Percentiles rank a stretch among this genome's conserved stretches.
Evolutionary conservation across 2,329 filamentous ascomycete species (phyloP).

Genomic region (Cryoendolithus antarcticus): DNA sequence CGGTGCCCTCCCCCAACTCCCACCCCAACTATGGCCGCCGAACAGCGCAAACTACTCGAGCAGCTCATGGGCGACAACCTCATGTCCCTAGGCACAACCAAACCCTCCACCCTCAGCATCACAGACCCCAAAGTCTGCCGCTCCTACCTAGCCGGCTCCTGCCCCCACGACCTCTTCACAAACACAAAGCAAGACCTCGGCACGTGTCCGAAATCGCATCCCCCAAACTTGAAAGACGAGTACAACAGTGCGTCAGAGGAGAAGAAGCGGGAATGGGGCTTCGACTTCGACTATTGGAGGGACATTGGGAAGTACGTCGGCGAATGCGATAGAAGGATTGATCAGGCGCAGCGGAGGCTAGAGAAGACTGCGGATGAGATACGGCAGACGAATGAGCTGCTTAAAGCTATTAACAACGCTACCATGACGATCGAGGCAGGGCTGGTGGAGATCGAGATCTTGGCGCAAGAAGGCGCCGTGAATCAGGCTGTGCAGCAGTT

Average conservation of each 20-base stretch:
- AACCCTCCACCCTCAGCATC: slow-evolving; percentile 71
- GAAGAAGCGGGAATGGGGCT: slow-evolving; percentile 68
- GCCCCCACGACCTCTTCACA: slow-evolving; percentile 97
- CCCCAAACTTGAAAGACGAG: slow-evolving; percentile 75
- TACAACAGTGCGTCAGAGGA: slow-evolving; percentile 63
- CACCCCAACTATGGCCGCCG: slow-evolving; percentile 61
- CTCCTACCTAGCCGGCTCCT: slow-evolving; percentile 85
- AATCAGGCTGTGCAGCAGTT: slow-evolving; percentile 75
- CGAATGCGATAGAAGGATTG: slow-evolving; percentile 89
- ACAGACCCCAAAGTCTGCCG: slow-evolving; percentile 90
- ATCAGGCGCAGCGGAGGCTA: slow-evolving; percentile 72
- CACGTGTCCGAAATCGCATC: slow-evolving; percentile 76
- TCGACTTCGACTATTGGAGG: slow-evolving; percentile 92
- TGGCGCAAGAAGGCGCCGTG: slow-evolving; percentile 72
- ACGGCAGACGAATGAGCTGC: slow-evolving; percentile 76
- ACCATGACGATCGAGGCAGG: slow-evolving; percentile 66
- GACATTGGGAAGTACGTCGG: slow-evolving; percentile 96
- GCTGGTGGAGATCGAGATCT: slow-evolving; percentile 71
- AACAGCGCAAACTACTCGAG: slow-evolving; percentile 97
- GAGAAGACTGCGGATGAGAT: slow-evolving; percentile 99
- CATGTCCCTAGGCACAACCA: slow-evolving; percentile 63
- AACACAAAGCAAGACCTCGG: slow-evolving; percentile 98
- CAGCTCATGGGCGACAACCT: slow-evolving; percentile 69
- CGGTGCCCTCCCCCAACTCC: background rate
- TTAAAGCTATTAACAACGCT: slow-evolving; percentile 78